A percentile compares a stretch with the other conserved stretches of the same genome.
Conservation (phyloP, 2,329 filamentous ascomycete genomes). For the Colletotrichum aenigma region DNA sequence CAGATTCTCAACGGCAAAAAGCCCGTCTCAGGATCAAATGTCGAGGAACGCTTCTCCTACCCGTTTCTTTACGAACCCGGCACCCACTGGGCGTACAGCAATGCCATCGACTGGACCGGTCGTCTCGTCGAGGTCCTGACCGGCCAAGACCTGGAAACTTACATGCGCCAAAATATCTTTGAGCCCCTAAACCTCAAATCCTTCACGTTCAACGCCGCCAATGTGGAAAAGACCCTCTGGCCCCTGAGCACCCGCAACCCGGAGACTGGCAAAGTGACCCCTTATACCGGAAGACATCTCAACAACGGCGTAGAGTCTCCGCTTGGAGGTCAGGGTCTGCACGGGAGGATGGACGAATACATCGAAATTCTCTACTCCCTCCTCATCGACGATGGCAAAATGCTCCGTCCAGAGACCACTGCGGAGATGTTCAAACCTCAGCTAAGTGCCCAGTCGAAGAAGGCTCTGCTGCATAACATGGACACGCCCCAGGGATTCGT, state of each 20-base stretch:
- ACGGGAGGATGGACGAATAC: slow-evolving; percentile 42
- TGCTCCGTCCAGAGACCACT: slow-evolving; percentile 46
- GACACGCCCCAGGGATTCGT: slow-evolving; percentile 26
- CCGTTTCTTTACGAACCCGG: slow-evolving; percentile 35
- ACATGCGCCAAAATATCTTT: slow-evolving; percentile 44
- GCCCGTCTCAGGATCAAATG: slow-evolving; percentile 23
- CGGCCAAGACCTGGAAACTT: slow-evolving; percentile 25
- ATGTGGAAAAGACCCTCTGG: background rate
- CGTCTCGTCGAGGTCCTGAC: slow-evolving; percentile 26
- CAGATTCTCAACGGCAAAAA: background rate
- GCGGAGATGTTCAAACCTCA: slow-evolving; percentile 51
- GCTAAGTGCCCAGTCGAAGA: slow-evolving; percentile 27
- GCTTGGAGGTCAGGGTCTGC: slow-evolving; percentile 38
- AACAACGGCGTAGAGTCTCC: slow-evolving; percentile 22
- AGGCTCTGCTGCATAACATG: slow-evolving; percentile 27
- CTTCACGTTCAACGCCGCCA: background rate
- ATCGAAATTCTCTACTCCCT: slow-evolving; percentile 49
- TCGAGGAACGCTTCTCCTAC: slow-evolving; percentile 38
- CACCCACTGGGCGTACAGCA: slow-evolving; percentile 31
- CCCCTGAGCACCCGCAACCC: slow-evolving; percentile 17
- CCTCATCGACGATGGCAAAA: slow-evolving; percentile 44
- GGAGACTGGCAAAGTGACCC: slow-evolving; percentile 5
- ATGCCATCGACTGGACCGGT: slow-evolving; percentile 32
- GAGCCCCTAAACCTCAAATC: slow-evolving; percentile 42
- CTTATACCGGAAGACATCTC: background rate